A percentile compares a stretch with the other conserved stretches of the same genome.
Evolutionary conservation across 495 filamentous ascomycete species (phyloP).

Genomic region (Tuber magnatum): DNA sequence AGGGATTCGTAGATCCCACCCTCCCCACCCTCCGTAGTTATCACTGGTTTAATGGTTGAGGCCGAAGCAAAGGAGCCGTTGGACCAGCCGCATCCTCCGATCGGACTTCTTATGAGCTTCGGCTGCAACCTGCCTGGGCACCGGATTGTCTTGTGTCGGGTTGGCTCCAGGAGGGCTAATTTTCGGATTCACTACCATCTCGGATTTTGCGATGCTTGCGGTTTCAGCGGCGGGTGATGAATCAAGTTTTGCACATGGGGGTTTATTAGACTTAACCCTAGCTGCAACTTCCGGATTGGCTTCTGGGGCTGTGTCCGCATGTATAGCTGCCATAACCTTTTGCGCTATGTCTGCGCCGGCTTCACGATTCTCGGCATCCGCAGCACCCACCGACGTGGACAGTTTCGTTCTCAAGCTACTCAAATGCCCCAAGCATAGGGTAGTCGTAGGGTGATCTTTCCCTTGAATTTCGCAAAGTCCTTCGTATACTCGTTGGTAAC

Average conservation of each 20-base stretch:
- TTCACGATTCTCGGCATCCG: background rate
- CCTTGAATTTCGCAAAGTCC: conserved; percentile 37
- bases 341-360: background rate
- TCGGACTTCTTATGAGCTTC: background rate
- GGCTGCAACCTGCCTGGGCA: background rate
- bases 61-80: background rate
- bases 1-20: background rate
- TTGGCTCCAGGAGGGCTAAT: background rate
- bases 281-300: background rate
- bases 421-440: background rate
- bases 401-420: background rate
- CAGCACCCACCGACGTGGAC: background rate
- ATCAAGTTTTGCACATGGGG: background rate
- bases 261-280: background rate
- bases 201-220: background rate
- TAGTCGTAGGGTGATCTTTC: conserved; percentile 36
- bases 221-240: background rate
- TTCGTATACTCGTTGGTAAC: conserved; percentile 33
- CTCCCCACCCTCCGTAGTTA: background rate
- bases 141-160: background rate
- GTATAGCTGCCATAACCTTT: background rate
- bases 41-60: background rate
- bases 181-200: background rate
- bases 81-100: background rate
- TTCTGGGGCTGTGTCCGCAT: background rate